phyloP scores from a whole-genome alignment of 306 rosid genomes.

The Trifolium subterraneum region DNA sequence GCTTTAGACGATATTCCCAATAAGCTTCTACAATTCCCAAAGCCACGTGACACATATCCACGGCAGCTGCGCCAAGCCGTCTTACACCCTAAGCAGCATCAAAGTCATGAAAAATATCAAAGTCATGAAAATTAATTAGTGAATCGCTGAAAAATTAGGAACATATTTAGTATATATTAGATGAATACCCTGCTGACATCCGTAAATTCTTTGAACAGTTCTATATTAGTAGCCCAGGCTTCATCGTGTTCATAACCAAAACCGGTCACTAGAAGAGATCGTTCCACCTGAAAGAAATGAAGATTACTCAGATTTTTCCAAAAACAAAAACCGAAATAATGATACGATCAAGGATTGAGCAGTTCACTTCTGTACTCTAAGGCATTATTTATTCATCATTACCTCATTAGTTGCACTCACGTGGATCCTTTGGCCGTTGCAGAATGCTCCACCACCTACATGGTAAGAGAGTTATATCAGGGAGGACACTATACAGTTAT shows the following conservation, averaged over 20 bases:
- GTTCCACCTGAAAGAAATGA: constrained; percentile 70
- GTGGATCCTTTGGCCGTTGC: constrained; percentile 80
- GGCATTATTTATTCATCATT: constrained; percentile 28
- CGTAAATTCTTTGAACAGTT: constrained; percentile 86
- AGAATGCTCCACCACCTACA: constrained; percentile 91
- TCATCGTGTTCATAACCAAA: constrained; percentile 97
- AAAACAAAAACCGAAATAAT: constrained; percentile 1
- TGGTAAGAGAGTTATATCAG: constrained; percentile 40
- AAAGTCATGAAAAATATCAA: too few relatives aligned
- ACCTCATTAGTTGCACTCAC: constrained; percentile 81
- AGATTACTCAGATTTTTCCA: constrained; percentile 15
- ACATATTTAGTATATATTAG: constrained; percentile 11
- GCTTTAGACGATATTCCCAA: constrained; percentile 99
- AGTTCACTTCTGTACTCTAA: constrained; percentile 4
- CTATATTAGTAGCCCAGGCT: constrained; percentile 89
- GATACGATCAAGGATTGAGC: background rate
- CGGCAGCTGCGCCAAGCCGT: constrained; percentile 98
- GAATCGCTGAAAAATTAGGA: constrained; percentile 26
- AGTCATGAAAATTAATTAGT: constrained; percentile 14
- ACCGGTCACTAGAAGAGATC: constrained; percentile 91
- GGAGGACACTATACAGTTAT: constrained; percentile 9
- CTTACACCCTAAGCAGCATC: constrained; percentile 84
- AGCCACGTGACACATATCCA: constrained; percentile 98
- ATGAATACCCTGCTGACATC: constrained; percentile 91
- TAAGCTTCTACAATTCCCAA: constrained; percentile 94